A percentile compares a stretch with the other conserved stretches of the same genome.
These are phyloP conservation scores for Penicillium sp. DNA, from an alignment of 2,329 filamentous ascomycete genomes.

Conservation along the genomic window DNA sequence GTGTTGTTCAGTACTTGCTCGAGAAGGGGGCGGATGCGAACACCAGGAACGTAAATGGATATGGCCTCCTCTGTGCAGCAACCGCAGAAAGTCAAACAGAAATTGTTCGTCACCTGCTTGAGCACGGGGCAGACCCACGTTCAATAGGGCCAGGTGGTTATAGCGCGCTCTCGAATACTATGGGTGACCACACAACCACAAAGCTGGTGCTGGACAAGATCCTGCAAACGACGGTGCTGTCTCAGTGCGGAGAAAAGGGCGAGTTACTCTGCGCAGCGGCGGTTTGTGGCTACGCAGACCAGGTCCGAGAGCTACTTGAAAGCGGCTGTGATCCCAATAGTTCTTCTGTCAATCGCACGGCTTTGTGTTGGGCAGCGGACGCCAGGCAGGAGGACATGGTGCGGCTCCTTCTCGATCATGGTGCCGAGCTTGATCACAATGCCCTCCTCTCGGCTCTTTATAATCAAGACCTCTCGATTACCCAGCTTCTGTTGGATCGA, in stretches of 20 bases:
- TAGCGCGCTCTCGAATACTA: background rate
- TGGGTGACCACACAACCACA: background rate
- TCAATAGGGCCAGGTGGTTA: background rate
- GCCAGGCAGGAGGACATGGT: background rate
- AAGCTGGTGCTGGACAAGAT: background rate
- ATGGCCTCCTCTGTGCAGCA: too few relatives aligned
- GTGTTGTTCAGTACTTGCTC: background rate
- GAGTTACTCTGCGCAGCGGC: background rate
- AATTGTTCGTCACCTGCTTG: too few relatives aligned
- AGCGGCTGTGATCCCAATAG: background rate
- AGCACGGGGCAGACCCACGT: background rate
- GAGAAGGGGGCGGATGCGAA: background rate
- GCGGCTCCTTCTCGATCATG: background rate
- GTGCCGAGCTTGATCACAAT: background rate
- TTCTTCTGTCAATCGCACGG: background rate
- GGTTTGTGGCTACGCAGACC: background rate
- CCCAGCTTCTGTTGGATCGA: background rate
- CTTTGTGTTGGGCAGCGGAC: background rate
- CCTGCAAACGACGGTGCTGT: background rate
- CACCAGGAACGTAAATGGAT: too few relatives aligned
- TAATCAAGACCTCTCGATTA: background rate
- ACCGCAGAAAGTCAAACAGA: too few relatives aligned
- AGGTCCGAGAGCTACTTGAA: background rate
- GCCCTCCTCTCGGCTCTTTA: background rate
- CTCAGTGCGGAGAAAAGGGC: background rate